Evolutionary conservation across 495 filamentous ascomycete genomes (phyloP).

Genomic region (Cercophora scortea): DNA sequence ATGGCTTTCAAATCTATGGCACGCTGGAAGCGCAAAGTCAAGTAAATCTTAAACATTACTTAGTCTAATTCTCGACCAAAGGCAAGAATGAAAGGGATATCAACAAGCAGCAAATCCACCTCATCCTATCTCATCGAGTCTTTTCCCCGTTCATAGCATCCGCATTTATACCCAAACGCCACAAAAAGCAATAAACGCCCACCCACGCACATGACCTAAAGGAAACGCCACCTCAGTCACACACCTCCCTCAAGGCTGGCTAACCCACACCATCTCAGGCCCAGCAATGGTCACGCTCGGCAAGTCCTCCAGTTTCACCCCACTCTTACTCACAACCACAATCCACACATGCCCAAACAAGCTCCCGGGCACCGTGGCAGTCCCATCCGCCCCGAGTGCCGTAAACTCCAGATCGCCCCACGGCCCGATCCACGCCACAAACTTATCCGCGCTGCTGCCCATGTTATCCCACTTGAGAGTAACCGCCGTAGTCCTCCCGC

Average conservation of each 20-base stretch:
- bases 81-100: no score
- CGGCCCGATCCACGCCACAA: constrained; percentile 29
- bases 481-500: constrained; percentile 8
- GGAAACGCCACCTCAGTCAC: no score
- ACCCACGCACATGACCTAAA: no score
- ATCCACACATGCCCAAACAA: constrained; percentile 32
- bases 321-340: constrained; percentile 20
- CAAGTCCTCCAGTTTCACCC: constrained; percentile 13
- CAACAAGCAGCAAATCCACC: no score
- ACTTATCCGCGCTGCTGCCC: background rate
- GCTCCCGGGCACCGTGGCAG: constrained; percentile 16
- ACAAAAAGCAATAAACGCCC: no score
- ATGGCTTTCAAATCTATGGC: no score
- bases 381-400: constrained; percentile 10
- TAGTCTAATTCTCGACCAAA: no score
- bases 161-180: no score
- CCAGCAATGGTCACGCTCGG: constrained; percentile 23
- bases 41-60: no score
- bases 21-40: no score
- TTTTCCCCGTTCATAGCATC: no score
- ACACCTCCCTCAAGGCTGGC: background rate
- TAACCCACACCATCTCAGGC: constrained; percentile 30
- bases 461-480: constrained; percentile 12
- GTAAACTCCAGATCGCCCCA: constrained; percentile 31
- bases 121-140: no score